Conservation (phyloP, 2,329 filamentous ascomycete species). For the Canariomyces notabilis region DNA sequence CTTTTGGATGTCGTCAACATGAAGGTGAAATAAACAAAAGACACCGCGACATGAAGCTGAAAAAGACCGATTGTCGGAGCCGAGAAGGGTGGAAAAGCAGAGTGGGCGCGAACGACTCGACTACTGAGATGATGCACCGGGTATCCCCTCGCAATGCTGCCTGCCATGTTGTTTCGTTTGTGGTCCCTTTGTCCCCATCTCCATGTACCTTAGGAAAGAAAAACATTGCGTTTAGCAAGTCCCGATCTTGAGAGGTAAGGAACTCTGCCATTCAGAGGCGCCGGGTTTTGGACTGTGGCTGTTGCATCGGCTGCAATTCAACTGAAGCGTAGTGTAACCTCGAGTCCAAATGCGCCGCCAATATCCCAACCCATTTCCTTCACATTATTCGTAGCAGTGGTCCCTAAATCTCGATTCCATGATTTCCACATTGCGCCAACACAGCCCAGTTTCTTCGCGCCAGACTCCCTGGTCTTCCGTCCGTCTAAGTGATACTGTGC, state of each 20-base stretch:
- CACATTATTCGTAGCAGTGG: background rate
- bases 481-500: background rate
- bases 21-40: background rate
- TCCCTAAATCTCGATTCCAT: background rate
- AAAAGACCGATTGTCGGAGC: background rate
- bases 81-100: no score
- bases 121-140: background rate
- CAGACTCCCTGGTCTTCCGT: background rate
- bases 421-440: background rate
- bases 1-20: background rate
- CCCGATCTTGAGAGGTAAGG: no score
- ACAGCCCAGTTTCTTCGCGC: background rate
- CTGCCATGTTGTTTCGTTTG: background rate
- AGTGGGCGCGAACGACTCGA: background rate
- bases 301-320: background rate
- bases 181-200: background rate
- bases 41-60: background rate
- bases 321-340: background rate
- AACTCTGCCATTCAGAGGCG: no score
- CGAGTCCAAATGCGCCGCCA: background rate
- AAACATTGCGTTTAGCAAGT: no score
- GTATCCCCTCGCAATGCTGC: background rate
- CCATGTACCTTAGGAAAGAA: background rate
- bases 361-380: background rate
- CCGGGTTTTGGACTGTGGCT: background rate